Conservation (phyloP, 768 basidiomycete genomes). For the Russula olivacea region DNA sequence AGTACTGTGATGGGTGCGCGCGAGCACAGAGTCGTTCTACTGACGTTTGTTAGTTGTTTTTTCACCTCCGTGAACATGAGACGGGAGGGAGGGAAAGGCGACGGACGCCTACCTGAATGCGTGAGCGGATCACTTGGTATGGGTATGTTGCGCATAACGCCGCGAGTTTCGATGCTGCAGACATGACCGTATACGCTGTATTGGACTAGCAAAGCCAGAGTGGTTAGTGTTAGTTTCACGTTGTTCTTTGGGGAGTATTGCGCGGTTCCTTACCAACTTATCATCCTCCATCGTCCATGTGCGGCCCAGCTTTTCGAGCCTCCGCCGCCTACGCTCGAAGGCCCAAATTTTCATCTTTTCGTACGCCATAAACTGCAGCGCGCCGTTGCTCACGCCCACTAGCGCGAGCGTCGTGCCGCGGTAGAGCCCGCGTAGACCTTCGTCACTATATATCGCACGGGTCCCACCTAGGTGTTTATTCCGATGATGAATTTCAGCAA, state of each 20-base stretch:
- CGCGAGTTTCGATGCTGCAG: constrained; percentile 80
- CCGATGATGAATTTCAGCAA: not conserved
- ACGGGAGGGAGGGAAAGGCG: too few relatives aligned
- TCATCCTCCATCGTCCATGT: constrained; percentile 69
- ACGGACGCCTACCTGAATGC: constrained; percentile 57
- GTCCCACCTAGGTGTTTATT: constrained; percentile 56
- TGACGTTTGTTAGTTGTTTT: not conserved
- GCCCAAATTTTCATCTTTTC: constrained; percentile 93
- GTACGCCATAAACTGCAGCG: constrained; percentile 92
- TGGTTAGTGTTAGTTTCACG: not conserved
- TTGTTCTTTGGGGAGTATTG: not conserved
- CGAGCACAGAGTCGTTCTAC: constrained; percentile 49
- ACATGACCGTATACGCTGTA: constrained; percentile 85
- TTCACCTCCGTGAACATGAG: too few relatives aligned
- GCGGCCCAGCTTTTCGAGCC: constrained; percentile 53
- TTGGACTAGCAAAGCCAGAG: constrained; percentile 61
- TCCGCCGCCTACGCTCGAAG: constrained; percentile 68
- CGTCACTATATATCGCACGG: constrained; percentile 57
- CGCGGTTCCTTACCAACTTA: constrained; percentile 57
- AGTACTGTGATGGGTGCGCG: constrained; percentile 60
- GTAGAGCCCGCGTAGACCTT: constrained; percentile 78
- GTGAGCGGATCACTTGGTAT: constrained; percentile 93
- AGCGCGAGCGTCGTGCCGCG: constrained; percentile 84
- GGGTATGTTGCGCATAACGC: constrained; percentile 88
- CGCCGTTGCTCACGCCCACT: constrained; percentile 90